Conservation (phyloP, 2,329 filamentous ascomycete species). For the Colletotrichum brevisporum region DNA sequence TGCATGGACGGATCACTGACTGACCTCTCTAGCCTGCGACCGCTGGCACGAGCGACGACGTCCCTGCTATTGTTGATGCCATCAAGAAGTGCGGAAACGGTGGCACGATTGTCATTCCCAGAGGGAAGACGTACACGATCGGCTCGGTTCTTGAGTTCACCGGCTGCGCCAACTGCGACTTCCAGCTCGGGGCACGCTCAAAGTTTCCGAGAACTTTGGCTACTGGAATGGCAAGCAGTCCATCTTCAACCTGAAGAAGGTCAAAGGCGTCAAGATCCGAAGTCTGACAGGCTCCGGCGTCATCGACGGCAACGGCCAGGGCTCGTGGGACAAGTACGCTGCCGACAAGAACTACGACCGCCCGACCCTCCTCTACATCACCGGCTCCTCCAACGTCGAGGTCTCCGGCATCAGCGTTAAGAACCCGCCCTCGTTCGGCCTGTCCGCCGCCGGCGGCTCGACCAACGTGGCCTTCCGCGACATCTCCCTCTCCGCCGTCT, state of each 20-base stretch:
- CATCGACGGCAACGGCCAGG: slow-evolving; percentile 63
- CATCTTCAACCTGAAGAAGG: slow-evolving; percentile 55
- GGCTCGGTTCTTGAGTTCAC: slow-evolving; percentile 58
- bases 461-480: slow-evolving; percentile 52
- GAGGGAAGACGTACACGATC: slow-evolving; percentile 57
- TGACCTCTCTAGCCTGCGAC: background rate
- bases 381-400: slow-evolving; percentile 52
- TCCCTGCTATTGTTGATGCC: slow-evolving; percentile 58
- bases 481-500: slow-evolving; percentile 55
- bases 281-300: slow-evolving; percentile 56
- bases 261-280: slow-evolving; percentile 54
- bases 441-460: slow-evolving; percentile 53
- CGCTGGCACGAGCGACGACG: slow-evolving; percentile 53
- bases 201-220: slow-evolving; percentile 53
- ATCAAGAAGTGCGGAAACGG: slow-evolving; percentile 51
- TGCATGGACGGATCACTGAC: background rate
- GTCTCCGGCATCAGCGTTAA: slow-evolving; percentile 54
- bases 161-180: slow-evolving; percentile 58
- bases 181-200: slow-evolving; percentile 60
- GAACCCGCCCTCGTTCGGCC: slow-evolving; percentile 62
- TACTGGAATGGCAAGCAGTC: slow-evolving; percentile 58
- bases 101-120: slow-evolving; percentile 60
- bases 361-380: slow-evolving; percentile 59
- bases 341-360: slow-evolving; percentile 53
- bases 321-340: slow-evolving; percentile 57